phyloP scores from a whole-genome alignment of 75 land plant species.

The Sequoiadendron giganteum region DNA sequence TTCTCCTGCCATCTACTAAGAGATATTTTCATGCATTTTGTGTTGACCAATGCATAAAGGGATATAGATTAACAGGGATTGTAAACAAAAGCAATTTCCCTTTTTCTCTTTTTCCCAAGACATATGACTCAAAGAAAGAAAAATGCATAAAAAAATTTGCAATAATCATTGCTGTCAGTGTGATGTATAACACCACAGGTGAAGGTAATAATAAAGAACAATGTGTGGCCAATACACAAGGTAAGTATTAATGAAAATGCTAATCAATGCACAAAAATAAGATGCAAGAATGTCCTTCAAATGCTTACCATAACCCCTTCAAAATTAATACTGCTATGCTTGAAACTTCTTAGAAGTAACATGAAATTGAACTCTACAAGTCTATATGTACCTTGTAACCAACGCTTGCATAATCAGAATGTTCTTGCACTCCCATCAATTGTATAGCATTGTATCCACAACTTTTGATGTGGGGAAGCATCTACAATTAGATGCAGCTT shows the following conservation, averaged over 20 bases:
- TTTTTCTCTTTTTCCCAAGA: not conserved
- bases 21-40: not conserved
- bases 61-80: not conserved
- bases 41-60: not conserved
- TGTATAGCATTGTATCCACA: constrained; percentile 96
- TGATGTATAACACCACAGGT: not conserved
- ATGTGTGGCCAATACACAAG: not conserved
- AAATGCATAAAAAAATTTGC: not conserved
- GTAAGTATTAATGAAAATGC: not conserved
- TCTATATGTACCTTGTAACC: constrained; percentile 77
- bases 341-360: not conserved
- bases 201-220: not conserved
- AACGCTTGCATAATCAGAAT: constrained; percentile 85
- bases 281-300: not conserved
- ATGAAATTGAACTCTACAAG: constrained; percentile 6
- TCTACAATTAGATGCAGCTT: constrained; percentile 32
- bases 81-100: not conserved
- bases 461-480: constrained; percentile 81
- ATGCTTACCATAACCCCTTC: not conserved
- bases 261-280: not conserved
- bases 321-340: not conserved
- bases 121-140: not conserved
- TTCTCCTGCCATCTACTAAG: not conserved
- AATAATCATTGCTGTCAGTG: not conserved
- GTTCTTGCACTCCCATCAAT: constrained; percentile 87